Conservation (phyloP, 2,329 filamentous ascomycete genomes). For the Colletotrichum viniferum region DNA sequence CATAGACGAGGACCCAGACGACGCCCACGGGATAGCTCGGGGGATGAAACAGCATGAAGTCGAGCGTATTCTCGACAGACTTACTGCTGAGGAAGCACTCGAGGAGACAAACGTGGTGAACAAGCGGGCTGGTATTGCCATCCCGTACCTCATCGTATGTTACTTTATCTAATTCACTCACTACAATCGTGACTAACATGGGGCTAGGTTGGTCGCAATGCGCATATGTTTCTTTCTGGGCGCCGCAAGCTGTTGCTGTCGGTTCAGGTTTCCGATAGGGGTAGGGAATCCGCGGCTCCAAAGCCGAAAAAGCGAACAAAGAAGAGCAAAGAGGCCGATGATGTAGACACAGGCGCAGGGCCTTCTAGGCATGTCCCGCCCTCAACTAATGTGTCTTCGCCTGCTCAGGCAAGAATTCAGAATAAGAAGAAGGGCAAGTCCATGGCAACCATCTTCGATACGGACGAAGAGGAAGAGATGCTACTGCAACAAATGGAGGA, state of each 20-base stretch:
- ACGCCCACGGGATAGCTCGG: slow-evolving; percentile 71
- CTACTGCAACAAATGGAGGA: slow-evolving; percentile 35
- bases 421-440: slow-evolving; percentile 34
- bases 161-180: slow-evolving; percentile 23
- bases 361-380: slow-evolving; percentile 29
- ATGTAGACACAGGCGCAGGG: slow-evolving; percentile 27
- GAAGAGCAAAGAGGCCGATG: slow-evolving; percentile 37
- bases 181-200: not conserved
- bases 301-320: slow-evolving; percentile 39
- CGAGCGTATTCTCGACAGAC: slow-evolving; percentile 80
- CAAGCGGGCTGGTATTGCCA: slow-evolving; percentile 66
- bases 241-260: slow-evolving; percentile 50
- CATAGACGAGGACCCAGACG: slow-evolving; percentile 55
- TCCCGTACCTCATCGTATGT: slow-evolving; percentile 73
- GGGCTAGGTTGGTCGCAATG: slow-evolving; percentile 42
- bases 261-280: slow-evolving; percentile 40
- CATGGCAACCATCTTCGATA: slow-evolving; percentile 22
- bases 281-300: slow-evolving; percentile 28
- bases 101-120: slow-evolving; percentile 72
- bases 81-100: slow-evolving; percentile 77
- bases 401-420: slow-evolving; percentile 27
- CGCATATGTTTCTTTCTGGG: slow-evolving; percentile 47
- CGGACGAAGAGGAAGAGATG: slow-evolving; percentile 18
- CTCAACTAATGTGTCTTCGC: slow-evolving; percentile 59
- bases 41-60: slow-evolving; percentile 76